Evolutionary conservation across 768 basidiomycete species (phyloP), one percentile per base, ranked within the genome.

Genomic region (Mycena filopes): DNA sequence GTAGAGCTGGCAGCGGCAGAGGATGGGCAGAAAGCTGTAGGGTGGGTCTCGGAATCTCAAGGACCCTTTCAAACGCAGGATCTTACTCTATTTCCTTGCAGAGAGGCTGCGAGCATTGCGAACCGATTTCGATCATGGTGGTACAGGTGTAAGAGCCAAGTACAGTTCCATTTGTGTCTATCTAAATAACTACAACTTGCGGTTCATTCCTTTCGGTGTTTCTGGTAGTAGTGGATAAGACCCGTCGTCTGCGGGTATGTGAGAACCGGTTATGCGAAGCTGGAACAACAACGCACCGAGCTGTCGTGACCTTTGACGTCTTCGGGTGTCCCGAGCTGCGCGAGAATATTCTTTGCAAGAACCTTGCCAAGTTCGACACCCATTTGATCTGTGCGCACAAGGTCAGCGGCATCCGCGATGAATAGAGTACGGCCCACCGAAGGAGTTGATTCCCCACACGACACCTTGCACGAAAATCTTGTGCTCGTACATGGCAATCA

Each of bases 401-500:
- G 25, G 21, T 64, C 28, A 18, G 33, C 48, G 48, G 38, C 20
- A 51, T n/a, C 31, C 25, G n/a, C 23, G 55, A 21, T 26, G 28
- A 55, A 54, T 29, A 10, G 21, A 18, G 6, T 7, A n/a, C 8
- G n/a, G 77, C 86, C 36, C 56, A 94, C 94, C 96, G 76, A 95
- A 99, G 4, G 95, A 96, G 84, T 99, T 99, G 84, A 99, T 97
- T 26, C 96, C 96, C 96, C 96, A 99, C 63, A 99, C 84, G 47
- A 93, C 91, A 75, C 98, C 98, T 77, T 99, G 98, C 0, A 93
- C 92, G 79, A 98, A 98, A 75, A 99, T 98, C 85, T 99, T 99
- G 85, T 99, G 98, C 80, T 99, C 96, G 76, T 97, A 98, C 68
- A 98, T 74, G 18, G 92, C 94, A 74, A 98, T 92, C 58, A 98